These are phyloP conservation scores for Cephaloascus fragrans DNA, from an alignment of 805 yeast genomes.

Conservation along the genomic window DNA sequence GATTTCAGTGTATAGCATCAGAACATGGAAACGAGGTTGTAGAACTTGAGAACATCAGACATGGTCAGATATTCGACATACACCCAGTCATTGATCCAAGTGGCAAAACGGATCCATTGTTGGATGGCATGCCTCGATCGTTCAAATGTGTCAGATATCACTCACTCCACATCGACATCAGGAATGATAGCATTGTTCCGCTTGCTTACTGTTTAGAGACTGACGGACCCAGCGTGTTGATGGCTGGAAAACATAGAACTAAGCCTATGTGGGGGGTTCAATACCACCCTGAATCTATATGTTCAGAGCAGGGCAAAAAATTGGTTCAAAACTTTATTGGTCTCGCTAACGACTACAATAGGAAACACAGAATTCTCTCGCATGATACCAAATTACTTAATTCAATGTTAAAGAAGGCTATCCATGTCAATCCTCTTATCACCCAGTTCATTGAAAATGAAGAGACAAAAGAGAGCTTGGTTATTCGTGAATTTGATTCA, in stretches of 20 bases:
- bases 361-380: constrained; percentile 7
- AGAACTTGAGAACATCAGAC: constrained; percentile 52
- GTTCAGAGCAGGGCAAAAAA: constrained; percentile 57
- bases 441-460: constrained; percentile 7
- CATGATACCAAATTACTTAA: constrained; percentile 1
- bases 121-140: constrained; percentile 23
- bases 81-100: constrained; percentile 5
- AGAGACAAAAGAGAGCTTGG: constrained; percentile 2
- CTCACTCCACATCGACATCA: constrained; percentile 52
- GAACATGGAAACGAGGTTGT: constrained; percentile 48
- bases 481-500: constrained; percentile 5
- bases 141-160: constrained; percentile 83
- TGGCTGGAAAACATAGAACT: constrained; percentile 64
- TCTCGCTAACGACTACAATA: constrained; percentile 28
- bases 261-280: constrained; percentile 89
- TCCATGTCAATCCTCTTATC: constrained; percentile 13
- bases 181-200: constrained; percentile 33
- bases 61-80: constrained; percentile 73
- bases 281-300: constrained; percentile 93
- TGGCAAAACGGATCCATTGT: constrained; percentile 32
- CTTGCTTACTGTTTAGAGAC: constrained; percentile 51
- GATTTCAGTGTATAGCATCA: constrained; percentile 75
- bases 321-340: constrained; percentile 57
- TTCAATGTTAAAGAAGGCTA: constrained; percentile 1
- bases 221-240: constrained; percentile 31